Evolutionary conservation across 2,329 filamentous ascomycete genomes (phyloP), one percentile per base, ranked within the genome.

Genomic region (Trichocomaceae sp.): DNA sequence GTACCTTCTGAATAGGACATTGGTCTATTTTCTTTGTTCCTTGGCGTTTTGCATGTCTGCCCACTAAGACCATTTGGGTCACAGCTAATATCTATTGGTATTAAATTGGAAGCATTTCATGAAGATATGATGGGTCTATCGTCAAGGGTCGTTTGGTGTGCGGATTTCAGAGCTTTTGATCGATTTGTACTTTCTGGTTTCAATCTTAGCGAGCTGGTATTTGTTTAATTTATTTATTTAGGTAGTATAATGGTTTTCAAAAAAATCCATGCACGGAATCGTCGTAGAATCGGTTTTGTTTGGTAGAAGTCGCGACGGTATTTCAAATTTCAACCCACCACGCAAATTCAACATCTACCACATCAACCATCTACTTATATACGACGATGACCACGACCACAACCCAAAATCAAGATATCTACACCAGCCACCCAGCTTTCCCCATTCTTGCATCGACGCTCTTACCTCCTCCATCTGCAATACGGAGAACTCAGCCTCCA

Each of bases 391-490:
- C 19, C 17, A 42, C 17, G 39, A 22, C 33, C 44, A 53, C 44
- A 23, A 17, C 35, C 10, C 50, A 46, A 19, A 17, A 42, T 2
- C 31, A 26, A 23, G 26, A 62, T 39, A 39, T 64, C 19, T 69
- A 69, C 37, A 55, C 60, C n/a, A 57, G 63, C 23, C 62, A 67
- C 9, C 64, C 69, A 37, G 69, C 67, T 33, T 52, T 58, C 8
- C 69, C 69, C 7, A 26, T 65, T 29, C 65, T 71, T 17, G 69
- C 69, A 5, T 60, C 68, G 56, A 59, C 62, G 2, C 56, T 29
- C 26, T 6, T 71, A 15, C 59, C 71, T 9, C 17, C 52, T 57
- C 3, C 29, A 10, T 7, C 15, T 15, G 12, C 26, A 50, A 12
- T 46, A 55, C 4, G 6, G 9, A 19, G 1, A 33, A n/a, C 15